These are phyloP conservation scores for Cercospora zeae-maydis DNA, from an alignment of 2,329 filamentous ascomycete genomes.

Conservation along the genomic window DNA sequence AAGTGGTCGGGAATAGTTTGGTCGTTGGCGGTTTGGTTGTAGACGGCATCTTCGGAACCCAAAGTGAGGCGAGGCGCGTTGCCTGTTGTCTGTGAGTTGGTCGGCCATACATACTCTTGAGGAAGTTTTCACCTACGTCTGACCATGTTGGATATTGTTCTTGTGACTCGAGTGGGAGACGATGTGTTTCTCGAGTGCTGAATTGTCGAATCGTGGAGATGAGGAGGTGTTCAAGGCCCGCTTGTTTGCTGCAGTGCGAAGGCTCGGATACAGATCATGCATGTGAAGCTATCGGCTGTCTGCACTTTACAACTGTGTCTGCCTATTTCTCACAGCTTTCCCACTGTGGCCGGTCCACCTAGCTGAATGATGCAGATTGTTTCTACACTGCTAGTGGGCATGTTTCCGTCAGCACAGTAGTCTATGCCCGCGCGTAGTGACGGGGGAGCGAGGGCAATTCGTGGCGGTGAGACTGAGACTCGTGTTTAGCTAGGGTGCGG, in stretches of 20 bases:
- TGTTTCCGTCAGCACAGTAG: too few relatives aligned
- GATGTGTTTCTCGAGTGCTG: not conserved
- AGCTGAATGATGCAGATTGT: too few relatives aligned
- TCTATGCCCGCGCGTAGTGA: too few relatives aligned
- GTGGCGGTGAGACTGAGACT: too few relatives aligned
- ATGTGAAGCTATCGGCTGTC: not conserved
- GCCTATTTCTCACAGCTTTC: not conserved
- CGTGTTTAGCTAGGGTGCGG: too few relatives aligned
- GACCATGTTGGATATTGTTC: not conserved
- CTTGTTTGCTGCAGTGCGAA: not conserved
- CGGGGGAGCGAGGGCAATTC: too few relatives aligned
- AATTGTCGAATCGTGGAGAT: not conserved
- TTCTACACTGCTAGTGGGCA: too few relatives aligned
- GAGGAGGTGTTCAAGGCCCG: not conserved
- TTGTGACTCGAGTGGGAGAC: not conserved
- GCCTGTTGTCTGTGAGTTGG: not conserved
- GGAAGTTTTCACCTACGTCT: not conserved
- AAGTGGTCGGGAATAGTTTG: not conserved
- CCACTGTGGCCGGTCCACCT: not conserved
- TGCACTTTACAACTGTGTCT: not conserved
- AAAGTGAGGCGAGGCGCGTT: not conserved
- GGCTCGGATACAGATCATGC: not conserved
- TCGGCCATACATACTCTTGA: not conserved
- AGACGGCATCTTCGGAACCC: not conserved
- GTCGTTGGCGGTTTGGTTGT: not conserved